Conservation (phyloP, 768 basidiomycete genomes). For the Peribolospora baueri region DNA sequence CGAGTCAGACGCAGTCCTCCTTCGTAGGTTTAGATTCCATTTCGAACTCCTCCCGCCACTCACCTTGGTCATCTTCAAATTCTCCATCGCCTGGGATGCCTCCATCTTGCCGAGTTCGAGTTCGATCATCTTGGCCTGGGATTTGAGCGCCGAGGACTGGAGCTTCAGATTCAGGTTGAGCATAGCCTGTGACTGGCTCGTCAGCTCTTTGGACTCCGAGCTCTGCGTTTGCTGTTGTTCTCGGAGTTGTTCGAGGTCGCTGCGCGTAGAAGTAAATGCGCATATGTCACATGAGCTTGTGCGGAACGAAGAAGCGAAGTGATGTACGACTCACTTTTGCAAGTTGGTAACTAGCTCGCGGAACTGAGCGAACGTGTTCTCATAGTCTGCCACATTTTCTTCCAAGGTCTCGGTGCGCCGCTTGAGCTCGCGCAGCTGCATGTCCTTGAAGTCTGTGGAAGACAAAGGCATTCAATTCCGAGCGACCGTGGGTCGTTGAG, state of each 20-base stretch:
- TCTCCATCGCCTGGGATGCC: conserved; percentile 52
- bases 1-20: background rate
- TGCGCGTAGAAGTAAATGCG: conserved; percentile 17
- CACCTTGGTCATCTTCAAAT: conserved; percentile 63
- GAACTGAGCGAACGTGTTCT: conserved; percentile 72
- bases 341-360: conserved; percentile 66
- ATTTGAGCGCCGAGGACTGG: conserved; percentile 71
- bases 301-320: conserved; percentile 10
- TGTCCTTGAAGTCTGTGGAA: conserved; percentile 29
- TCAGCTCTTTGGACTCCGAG: conserved; percentile 54
- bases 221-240: conserved; percentile 65
- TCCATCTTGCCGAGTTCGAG: conserved; percentile 58
- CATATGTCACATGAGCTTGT: background rate
- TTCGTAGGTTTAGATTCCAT: no score
- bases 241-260: conserved; percentile 64
- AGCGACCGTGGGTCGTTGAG: background rate
- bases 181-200: conserved; percentile 72
- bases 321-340: conserved; percentile 32
- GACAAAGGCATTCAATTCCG: background rate
- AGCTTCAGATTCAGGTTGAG: conserved; percentile 86
- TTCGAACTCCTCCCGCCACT: background rate
- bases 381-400: conserved; percentile 59
- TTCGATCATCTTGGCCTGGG: conserved; percentile 69
- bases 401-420: conserved; percentile 45
- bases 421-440: conserved; percentile 39